Base-by-base conservation (phyloP, 371 early-diverging fungal genomes). In the Actinomucor elegans region DNA sequence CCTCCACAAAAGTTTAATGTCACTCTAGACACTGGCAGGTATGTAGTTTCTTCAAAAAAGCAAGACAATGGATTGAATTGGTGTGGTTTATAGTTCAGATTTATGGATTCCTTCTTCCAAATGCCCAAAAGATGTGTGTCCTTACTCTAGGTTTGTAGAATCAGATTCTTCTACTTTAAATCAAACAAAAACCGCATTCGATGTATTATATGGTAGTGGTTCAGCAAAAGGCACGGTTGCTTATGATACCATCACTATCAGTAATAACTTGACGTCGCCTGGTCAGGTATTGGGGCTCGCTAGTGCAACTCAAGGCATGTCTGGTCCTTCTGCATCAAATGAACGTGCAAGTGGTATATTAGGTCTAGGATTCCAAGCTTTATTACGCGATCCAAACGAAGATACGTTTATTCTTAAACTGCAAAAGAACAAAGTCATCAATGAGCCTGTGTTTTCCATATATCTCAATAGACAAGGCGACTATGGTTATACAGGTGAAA, bases 21-120 rank as follows among this genome's bases (percentile, higher is more conserved):
- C n/a, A 67, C 68, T 9, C 31, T 75, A 35, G 75, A 75, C 34
- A 75, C 74, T 5, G 74, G 74, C 52, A 73, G 73, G 73, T 73
- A 64, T 31, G n/a, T 31, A 57, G 5, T 27, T 7, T 26, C 12
- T 14, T 26, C 40, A 23, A 23, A 3, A 2, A 23, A 23, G 12
- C 23, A 17, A 10, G 23, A 23, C 9, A 5, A 26, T 4, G 15
- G 9, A 8, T 26, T 42, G 23, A 42, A 42, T 40, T 23, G 20
- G 23, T 14, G 26, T 26, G 23, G 27, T n/a, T 27, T 42, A 21
- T 41, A 69, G 69, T 29, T 57, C 58, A 31, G 73, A 68, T 41
- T 33, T 76, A 23, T 76, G 77, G 77, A 44, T 76, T 9, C 67
- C 73, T 29, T 59, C 68, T 8, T 64, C 65, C 0, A 47, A 51